phyloP scores from a whole-genome alignment of 164 flowering plant genomes.

The Sedum album region DNA sequence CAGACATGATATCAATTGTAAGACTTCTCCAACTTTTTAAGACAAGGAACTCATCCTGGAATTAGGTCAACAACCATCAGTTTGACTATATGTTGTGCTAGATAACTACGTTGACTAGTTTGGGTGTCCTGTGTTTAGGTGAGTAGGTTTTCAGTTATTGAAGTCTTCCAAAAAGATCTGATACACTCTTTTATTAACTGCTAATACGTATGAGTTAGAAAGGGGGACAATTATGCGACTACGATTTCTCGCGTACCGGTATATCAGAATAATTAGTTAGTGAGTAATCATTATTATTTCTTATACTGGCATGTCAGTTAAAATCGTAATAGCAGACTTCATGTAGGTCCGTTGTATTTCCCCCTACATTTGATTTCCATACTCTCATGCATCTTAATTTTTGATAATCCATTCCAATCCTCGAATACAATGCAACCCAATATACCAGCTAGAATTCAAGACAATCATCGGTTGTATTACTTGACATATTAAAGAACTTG shows the following conservation, averaged over 20 bases:
- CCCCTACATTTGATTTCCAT: not conserved
- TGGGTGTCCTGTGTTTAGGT: not conserved
- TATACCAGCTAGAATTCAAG: not conserved
- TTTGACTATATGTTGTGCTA: not conserved
- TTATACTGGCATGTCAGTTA: no score
- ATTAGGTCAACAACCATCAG: not conserved
- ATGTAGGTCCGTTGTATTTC: not conserved
- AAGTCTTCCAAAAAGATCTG: not conserved
- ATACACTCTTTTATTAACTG: not conserved
- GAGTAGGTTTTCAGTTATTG: not conserved
- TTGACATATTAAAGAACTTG: not conserved
- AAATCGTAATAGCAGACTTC: not conserved
- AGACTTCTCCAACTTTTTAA: not conserved
- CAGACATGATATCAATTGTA: not conserved
- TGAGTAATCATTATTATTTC: not conserved
- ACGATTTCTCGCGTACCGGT: not conserved
- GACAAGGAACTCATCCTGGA: not conserved
- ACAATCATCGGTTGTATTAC: not conserved
- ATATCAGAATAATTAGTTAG: not conserved
- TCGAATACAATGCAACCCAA: not conserved
- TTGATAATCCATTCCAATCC: not conserved
- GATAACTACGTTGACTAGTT: not conserved
- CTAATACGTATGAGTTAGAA: not conserved
- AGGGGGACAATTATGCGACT: not conserved
- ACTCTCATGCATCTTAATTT: not conserved